Evolutionary conservation across 78 protist genomes (phyloP), one percentile per base, ranked within the genome.

Genomic region (Diacronema lutheri): DNA sequence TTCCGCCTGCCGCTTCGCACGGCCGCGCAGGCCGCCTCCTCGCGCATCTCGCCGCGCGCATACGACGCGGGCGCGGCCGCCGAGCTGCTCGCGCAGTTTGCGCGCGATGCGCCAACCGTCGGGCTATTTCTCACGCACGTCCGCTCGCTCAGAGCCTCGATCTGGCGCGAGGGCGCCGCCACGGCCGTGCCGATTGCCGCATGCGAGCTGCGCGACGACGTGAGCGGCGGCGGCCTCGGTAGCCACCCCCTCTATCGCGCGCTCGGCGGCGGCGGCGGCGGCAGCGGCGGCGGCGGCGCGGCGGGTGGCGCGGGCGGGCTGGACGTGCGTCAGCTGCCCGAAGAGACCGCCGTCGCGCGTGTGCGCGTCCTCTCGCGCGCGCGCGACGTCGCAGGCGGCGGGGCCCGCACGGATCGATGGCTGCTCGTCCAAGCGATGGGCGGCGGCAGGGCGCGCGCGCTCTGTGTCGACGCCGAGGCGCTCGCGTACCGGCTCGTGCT

Each of bases 1-100:
- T 74, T 74, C 64, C 61, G 81, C 26, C 55, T 74, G n/a, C 65
- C 81, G 25, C 62, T 74, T 2, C 61, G 81, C n/a, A 74, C 64
- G 6, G 40, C 4, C 13, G 20, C 29, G 38, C 58, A 31, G 62
- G 64, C 81, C 25, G 62, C 41, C 3, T 0, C 81, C 0, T 50
- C 81, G 41, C 16, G 64, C 26, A 50, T 50, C 81, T n/a, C 66
- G 29, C 4, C 0, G 50, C n/a, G 76, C 50, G 26, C 12, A 55
- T 68, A 26, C 76, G 10, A 1, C 3, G 31, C 26, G n/a, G 50
- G 19, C 55, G 76, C 0, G 16, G 76, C 76, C 21, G 55, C 0
- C 13, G 44, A 0, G 33, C 50, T 68, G 31, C 16, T 68, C 20
- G 33, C 7, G 31, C n/a, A 33, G n/a, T 68, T 68, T n/a, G 50